Percentiles rank a stretch among this genome's conserved stretches.
These are phyloP conservation scores for Alternaria atra DNA, from an alignment of 2,329 filamentous ascomycete genomes.

Conservation along the genomic window DNA sequence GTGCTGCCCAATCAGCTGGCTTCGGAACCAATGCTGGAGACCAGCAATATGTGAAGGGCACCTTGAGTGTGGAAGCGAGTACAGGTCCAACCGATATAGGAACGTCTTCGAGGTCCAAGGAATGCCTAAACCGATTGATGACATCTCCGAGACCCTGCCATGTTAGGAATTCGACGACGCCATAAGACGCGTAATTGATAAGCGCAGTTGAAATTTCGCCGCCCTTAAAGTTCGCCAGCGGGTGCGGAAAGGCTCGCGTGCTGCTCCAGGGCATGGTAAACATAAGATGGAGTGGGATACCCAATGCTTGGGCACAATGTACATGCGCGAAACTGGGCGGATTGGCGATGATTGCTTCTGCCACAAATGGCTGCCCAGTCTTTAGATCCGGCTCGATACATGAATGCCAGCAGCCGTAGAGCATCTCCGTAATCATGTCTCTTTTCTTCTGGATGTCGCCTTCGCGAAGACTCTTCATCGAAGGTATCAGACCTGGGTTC, in stretches of 20 bases:
- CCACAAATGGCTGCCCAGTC: slow-evolving; percentile 71
- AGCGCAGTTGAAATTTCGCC: slow-evolving; percentile 40
- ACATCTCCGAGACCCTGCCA: slow-evolving; percentile 62
- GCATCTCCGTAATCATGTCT: slow-evolving; percentile 32
- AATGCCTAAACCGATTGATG: slow-evolving; percentile 55
- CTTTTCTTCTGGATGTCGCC: slow-evolving; percentile 48
- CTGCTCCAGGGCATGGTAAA: slow-evolving; percentile 64
- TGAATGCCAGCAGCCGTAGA: slow-evolving; percentile 40
- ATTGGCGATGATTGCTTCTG: slow-evolving; percentile 80
- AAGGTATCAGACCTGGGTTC: slow-evolving; percentile 54
- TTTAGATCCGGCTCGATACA: slow-evolving; percentile 50
- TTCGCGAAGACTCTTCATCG: slow-evolving; percentile 27
- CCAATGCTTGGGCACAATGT: slow-evolving; percentile 75
- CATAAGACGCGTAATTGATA: slow-evolving; percentile 58
- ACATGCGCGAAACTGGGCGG: slow-evolving; percentile 79
- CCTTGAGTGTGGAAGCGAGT: slow-evolving; percentile 50
- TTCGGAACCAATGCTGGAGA: slow-evolving; percentile 48
- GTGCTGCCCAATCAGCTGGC: slow-evolving; percentile 23
- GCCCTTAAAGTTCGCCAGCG: slow-evolving; percentile 58
- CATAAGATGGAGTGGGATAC: slow-evolving; percentile 80
- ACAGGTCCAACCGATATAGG: slow-evolving; percentile 31
- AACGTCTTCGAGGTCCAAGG: slow-evolving; percentile 54
- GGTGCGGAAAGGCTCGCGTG: slow-evolving; percentile 59
- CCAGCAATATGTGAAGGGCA: slow-evolving; percentile 59
- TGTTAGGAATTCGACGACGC: slow-evolving; percentile 58